phyloP scores from a whole-genome alignment of 2,329 filamentous ascomycete genomes.

The Fusarium drepaniforme region DNA sequence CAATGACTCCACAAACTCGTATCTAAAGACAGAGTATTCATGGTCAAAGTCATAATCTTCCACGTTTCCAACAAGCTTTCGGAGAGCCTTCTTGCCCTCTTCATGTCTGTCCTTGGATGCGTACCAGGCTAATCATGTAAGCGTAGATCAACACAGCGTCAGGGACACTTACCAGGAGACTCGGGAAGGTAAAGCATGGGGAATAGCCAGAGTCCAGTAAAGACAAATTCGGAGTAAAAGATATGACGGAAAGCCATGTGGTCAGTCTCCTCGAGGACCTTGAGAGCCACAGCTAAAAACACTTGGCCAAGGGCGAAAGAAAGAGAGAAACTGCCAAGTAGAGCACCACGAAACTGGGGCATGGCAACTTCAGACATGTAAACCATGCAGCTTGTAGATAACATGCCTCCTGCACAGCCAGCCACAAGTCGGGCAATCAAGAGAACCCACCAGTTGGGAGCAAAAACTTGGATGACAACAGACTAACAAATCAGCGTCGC shows the following conservation, averaged over 20 bases:
- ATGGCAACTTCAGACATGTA: slow-evolving; percentile 31
- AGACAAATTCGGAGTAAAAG: slow-evolving; percentile 27
- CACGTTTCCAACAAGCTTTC: slow-evolving; percentile 13
- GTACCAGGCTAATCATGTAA: slow-evolving; percentile 6
- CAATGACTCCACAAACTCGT: slow-evolving; percentile 26
- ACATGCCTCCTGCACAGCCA: slow-evolving; percentile 22
- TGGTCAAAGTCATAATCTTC: slow-evolving; percentile 29
- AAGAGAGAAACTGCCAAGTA: slow-evolving; percentile 20
- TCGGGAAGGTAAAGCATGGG: slow-evolving; percentile 19
- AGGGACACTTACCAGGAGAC: slow-evolving; percentile 10
- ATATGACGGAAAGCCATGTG: slow-evolving; percentile 14
- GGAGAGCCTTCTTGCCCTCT: slow-evolving; percentile 30
- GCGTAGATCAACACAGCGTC: too few species aligned
- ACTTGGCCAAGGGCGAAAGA: slow-evolving; percentile 18
- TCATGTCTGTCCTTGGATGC: slow-evolving; percentile 17
- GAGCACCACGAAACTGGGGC: slow-evolving; percentile 17
- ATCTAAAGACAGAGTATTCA: slow-evolving; percentile 36
- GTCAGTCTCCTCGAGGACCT: slow-evolving; percentile 8
- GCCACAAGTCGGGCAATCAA: slow-evolving; percentile 21
- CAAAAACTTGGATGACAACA: slow-evolving; percentile 16
- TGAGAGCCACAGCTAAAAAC: slow-evolving; percentile 16
- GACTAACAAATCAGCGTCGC: neutral
- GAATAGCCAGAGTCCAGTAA: slow-evolving; percentile 20
- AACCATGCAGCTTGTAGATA: slow-evolving; percentile 25
- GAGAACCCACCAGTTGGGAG: slow-evolving; percentile 18